Percentiles rank a stretch among this genome's conserved stretches.
Conservation (phyloP, 2,329 filamentous ascomycete genomes). For the Neophaeococcomyces aloes region DNA sequence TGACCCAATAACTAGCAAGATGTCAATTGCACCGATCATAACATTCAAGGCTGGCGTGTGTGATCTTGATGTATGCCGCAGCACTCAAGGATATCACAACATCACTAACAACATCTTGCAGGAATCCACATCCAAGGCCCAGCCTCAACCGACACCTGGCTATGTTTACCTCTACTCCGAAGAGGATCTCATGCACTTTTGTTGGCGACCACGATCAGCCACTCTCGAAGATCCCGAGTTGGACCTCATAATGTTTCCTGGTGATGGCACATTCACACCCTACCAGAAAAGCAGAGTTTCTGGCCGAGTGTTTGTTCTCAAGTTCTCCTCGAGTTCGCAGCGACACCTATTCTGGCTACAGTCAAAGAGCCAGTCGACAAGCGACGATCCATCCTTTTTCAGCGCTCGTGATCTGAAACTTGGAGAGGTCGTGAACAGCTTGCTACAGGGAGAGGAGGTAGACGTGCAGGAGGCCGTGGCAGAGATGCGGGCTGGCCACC, state of each 20-base stretch:
- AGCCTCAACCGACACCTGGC: conserved; percentile 60
- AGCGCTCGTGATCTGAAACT: conserved; percentile 78
- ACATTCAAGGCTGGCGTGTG: conserved; percentile 95
- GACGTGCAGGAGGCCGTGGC: conserved; percentile 65
- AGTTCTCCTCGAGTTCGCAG: conserved; percentile 85
- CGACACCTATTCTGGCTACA: conserved; percentile 95
- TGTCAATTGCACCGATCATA: conserved; percentile 79
- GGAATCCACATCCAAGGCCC: conserved; percentile 56
- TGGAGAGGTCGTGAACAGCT: conserved; percentile 70
- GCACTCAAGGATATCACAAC: not conserved
- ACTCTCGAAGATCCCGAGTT: conserved; percentile 64
- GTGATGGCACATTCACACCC: conserved; percentile 75
- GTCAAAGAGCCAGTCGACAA: conserved; percentile 67
- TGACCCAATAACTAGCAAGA: conserved; percentile 35
- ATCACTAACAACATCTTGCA: conserved; percentile 21
- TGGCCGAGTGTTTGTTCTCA: conserved; percentile 84
- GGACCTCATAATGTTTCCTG: conserved; percentile 87
- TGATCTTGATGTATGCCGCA: conserved; percentile 59
- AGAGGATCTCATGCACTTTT: conserved; percentile 94
- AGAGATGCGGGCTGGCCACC: conserved; percentile 43
- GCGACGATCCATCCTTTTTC: conserved; percentile 65
- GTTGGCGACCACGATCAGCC: conserved; percentile 76
- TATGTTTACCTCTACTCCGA: conserved; percentile 89
- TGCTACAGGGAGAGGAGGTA: conserved; percentile 82
- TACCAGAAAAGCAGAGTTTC: conserved; percentile 65